Evolutionary conservation across 2,329 filamentous ascomycete species (phyloP).

Genomic region (Diplodia sapinea): DNA sequence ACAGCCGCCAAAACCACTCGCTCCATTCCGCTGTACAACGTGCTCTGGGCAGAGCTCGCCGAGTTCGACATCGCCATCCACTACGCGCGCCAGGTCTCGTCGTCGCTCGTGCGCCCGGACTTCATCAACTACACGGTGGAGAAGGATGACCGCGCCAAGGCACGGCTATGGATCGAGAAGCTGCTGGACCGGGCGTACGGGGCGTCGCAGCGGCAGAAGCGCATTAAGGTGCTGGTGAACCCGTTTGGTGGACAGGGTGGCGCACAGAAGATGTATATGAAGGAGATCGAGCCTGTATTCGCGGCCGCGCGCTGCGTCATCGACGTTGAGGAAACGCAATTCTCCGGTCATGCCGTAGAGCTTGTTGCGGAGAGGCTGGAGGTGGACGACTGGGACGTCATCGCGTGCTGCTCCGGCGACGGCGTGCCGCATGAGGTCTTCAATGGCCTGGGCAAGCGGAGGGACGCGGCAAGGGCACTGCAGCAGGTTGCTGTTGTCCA

Average conservation of each 20-base stretch:
- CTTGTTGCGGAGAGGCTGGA: slow-evolving; percentile 74
- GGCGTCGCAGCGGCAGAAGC: slow-evolving; percentile 69
- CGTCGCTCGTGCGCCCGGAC: slow-evolving; percentile 64
- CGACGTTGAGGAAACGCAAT: slow-evolving; percentile 73
- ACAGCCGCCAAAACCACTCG: slow-evolving; percentile 57
- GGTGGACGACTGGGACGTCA: slow-evolving; percentile 79
- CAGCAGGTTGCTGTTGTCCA: slow-evolving; percentile 80
- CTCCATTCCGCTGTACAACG: slow-evolving; percentile 77
- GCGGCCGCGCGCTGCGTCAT: slow-evolving; percentile 78
- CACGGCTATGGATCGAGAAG: slow-evolving; percentile 65
- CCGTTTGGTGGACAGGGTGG: slow-evolving; percentile 84
- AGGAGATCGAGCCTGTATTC: slow-evolving; percentile 80
- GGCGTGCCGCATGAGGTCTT: slow-evolving; percentile 92
- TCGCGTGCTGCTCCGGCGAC: slow-evolving; percentile 90
- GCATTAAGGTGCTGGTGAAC: slow-evolving; percentile 88
- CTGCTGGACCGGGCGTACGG: slow-evolving; percentile 76
- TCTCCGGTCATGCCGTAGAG: slow-evolving; percentile 77
- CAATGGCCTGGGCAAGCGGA: slow-evolving; percentile 81
- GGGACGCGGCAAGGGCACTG: slow-evolving; percentile 76
- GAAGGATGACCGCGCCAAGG: slow-evolving; percentile 56
- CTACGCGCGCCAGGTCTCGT: slow-evolving; percentile 66
- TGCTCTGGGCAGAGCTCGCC: slow-evolving; percentile 78
- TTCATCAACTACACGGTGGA: slow-evolving; percentile 67
- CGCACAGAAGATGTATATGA: slow-evolving; percentile 74
- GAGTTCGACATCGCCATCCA: slow-evolving; percentile 69